Base-by-base conservation (phyloP, 208 protist species). In the Hexamita inflata region DNA sequence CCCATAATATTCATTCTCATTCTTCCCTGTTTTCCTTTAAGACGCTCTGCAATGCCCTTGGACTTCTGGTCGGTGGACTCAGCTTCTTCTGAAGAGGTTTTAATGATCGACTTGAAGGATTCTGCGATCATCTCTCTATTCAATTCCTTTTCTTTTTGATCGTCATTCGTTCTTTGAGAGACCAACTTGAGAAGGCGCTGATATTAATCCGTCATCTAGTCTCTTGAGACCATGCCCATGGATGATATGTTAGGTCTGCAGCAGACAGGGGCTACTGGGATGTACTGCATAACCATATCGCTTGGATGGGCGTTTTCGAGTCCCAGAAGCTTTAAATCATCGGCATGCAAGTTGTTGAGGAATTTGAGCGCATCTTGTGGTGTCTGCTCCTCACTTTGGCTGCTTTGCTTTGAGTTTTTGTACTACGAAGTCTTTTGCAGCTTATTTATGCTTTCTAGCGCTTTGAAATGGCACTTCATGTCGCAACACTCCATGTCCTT, bases 1-100 rank as follows among this genome's bases (percentile, higher is more conserved):
- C 96, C 96, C 94, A 98, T 99, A 11, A 99, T 80, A 82, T 98
- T 96, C 38, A 92, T 90, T 59, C 96, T 86, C 53, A 99, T 88
- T 29, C 94, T 84, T 34, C 95, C 96, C 81, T 94, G 92, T 84
- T 99, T 99, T 42, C 95, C 95, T 81, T 97, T 96, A 19, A 99
- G 82, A 32, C 96, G 87, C 84, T 99, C 90, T 68, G 88, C 87
- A 59, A 99, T 93, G 26, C 91, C 91, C 85, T 99, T 99, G 30
- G 41, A 4, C 19, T 53, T 24, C 19, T 53, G 4, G 45, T 24
- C 45, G 4, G 45, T 19, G 4, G 45, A n/a, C n/a, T n/a, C 19
- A 53, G 4, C 19, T 53, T 53, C 45, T 19, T 24, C 45, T 19
- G 4, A 24, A 19, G 45, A 4, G 4, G 45, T 53, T 53, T 53